Percentiles rank a stretch among this genome's conserved stretches.
These are phyloP conservation scores for Ophiognomonia clavigignenti-juglandacearum DNA, from an alignment of 2,329 filamentous ascomycete species.

Conservation along the genomic window DNA sequence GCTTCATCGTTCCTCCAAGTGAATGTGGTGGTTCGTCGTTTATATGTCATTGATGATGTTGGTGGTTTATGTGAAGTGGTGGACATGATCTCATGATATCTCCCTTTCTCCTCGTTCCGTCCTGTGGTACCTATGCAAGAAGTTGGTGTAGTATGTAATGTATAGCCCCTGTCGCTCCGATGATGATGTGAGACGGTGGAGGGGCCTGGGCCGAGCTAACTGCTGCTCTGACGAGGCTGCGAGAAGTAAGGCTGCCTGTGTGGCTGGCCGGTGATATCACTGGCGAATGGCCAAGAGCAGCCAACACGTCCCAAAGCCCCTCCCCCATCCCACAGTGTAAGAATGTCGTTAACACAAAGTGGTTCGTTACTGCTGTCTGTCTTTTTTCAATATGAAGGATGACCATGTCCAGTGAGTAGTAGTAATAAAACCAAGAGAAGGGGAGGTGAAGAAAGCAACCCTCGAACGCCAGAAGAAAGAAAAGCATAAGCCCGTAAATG, in stretches of 20 bases:
- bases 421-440: slow-evolving; percentile 1
- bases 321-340: slow-evolving; percentile 1
- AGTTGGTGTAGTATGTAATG: neutral
- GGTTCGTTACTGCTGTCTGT: slow-evolving; percentile 21
- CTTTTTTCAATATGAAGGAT: slow-evolving; percentile 16
- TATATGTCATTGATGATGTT: slow-evolving; percentile 6
- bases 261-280: neutral
- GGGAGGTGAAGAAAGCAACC: neutral
- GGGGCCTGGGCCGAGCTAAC: neutral
- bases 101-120: neutral
- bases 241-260: slow-evolving; percentile 1
- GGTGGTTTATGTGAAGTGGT: slow-evolving; percentile 1
- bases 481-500: slow-evolving; percentile 1
- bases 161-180: neutral
- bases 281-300: neutral
- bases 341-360: slow-evolving; percentile 19
- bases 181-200: neutral
- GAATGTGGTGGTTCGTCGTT: neutral
- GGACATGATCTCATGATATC: slow-evolving; percentile 6
- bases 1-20: neutral
- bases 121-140: slow-evolving; percentile 10
- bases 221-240: neutral
- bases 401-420: slow-evolving; percentile 16
- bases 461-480: slow-evolving; percentile 2
- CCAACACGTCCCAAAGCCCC: slow-evolving; percentile 3